phyloP scores from a whole-genome alignment of 331 rosid genomes.

The Prunus yedoensis region DNA sequence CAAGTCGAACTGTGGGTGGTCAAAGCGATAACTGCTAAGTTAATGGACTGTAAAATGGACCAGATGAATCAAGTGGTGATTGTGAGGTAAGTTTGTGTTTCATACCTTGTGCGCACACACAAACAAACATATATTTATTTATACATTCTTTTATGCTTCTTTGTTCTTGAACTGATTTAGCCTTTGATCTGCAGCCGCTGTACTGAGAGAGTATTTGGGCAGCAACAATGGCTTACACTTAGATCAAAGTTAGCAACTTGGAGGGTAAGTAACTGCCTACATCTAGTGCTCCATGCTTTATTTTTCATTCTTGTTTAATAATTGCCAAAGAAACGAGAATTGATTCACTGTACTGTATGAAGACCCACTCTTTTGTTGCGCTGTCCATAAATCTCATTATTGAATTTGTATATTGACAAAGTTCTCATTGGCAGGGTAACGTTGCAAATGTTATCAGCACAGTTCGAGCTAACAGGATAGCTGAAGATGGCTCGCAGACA shows the following conservation, averaged over 20 bases:
- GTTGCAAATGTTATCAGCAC: no score
- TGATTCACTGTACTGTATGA: neutral
- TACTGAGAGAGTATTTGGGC: constrained; percentile 62
- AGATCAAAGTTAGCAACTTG: constrained; percentile 66
- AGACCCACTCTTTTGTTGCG: neutral
- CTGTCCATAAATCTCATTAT: no score
- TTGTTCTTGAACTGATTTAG: neutral
- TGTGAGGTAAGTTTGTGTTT: constrained; percentile 54
- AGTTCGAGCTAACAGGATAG: no score
- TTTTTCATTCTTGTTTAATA: neutral
- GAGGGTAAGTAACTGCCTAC: constrained; percentile 60
- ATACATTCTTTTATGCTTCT: neutral
- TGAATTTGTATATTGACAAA: no score
- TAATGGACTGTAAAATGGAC: constrained; percentile 86
- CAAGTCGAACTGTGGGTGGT: constrained; percentile 87
- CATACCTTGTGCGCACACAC: neutral
- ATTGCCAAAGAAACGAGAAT: neutral
- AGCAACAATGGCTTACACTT: constrained; percentile 74
- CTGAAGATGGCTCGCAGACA: no score
- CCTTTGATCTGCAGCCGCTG: constrained; percentile 61
- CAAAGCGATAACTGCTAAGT: constrained; percentile 78
- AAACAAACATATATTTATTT: no score
- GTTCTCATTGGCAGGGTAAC: no score
- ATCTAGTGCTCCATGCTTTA: neutral
- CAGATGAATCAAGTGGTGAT: constrained; percentile 85